Base-by-base conservation (phyloP, 805 yeast species). In the Barnettozyma sp. region DNA sequence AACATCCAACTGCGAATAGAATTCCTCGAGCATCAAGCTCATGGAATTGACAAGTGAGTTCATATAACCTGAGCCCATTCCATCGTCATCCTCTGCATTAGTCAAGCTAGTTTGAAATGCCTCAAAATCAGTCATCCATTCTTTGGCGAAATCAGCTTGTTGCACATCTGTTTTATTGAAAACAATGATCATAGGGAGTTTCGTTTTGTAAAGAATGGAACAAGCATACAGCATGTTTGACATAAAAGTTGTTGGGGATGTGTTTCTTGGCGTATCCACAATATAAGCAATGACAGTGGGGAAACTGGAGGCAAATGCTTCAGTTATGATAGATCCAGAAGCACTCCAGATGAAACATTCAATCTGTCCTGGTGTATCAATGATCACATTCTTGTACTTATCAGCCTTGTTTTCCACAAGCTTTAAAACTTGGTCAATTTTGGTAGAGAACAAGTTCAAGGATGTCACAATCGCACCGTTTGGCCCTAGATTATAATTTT, bases 331-430 rank as follows among this genome's bases (percentile, higher is more conserved):
- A 16, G 96, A 74, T 10, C 99, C 99, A 16, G 95, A 83, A 0
- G 98, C 98, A 30, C 94, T 80, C 98, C 99, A 92, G 28, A 92
- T 87, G 58, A 92, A 92, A 63, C 97, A 88, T 60, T 92, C 99
- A 43, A 92, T 92, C 61, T 92, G 99, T 10, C 99, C 99, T 0
- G 99, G 99, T 1, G 99, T 92, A 61, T 92, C 99, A 34, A 90
- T 75, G 24, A 92, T 79, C 45, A 88, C 83, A 56, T 87, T 81
- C 15, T 75, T 59, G 45, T 68, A 68, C 36, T 63, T 58, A 12
- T 66, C 66, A 3, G 62, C 53, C 47, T 90, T 75, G 54, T 87
- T 86, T 52, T 87, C 95, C 15, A 90, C 82, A 25, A 92, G 65
- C 25, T 73, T 71, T 33, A 92, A 78, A 5, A 92, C 97, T 62